Conservation (phyloP, 176 grass and related monocot species). For the Carex scoparia region DNA sequence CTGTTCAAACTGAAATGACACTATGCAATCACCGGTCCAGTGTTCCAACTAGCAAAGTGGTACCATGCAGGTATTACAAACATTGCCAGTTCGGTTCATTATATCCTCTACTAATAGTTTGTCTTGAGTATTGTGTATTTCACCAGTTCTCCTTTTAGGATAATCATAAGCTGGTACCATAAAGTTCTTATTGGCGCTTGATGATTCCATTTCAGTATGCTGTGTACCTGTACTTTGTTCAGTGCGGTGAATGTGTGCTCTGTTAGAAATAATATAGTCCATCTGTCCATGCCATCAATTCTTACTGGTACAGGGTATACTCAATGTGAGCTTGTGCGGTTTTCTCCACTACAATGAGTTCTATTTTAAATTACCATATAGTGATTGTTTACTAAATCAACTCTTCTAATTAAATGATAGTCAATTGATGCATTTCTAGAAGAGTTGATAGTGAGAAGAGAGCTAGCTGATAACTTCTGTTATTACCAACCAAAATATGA, state of each 20-base stretch:
- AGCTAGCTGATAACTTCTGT: conserved; percentile 95
- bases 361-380: conserved; percentile 13
- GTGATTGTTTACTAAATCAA: conserved; percentile 14
- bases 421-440: conserved; percentile 88
- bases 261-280: not conserved
- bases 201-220: not conserved
- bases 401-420: conserved; percentile 31
- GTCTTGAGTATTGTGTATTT: not conserved
- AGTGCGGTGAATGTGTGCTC: not conserved
- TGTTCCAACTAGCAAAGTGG: not conserved
- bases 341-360: not conserved
- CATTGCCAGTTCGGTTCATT: not conserved
- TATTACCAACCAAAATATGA: conserved; percentile 90
- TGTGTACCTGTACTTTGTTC: not conserved
- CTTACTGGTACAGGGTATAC: not conserved
- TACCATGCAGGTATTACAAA: not conserved
- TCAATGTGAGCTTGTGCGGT: conserved; percentile 11
- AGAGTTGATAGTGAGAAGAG: conserved; percentile 89
- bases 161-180: not conserved
- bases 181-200: not conserved
- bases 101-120: not conserved
- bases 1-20: not conserved
- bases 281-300: not conserved
- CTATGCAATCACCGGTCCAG: not conserved
- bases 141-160: not conserved